These are phyloP conservation scores for Edaphochlamys debaryana DNA, from an alignment of 139 green algal species.

Conservation along the genomic window DNA sequence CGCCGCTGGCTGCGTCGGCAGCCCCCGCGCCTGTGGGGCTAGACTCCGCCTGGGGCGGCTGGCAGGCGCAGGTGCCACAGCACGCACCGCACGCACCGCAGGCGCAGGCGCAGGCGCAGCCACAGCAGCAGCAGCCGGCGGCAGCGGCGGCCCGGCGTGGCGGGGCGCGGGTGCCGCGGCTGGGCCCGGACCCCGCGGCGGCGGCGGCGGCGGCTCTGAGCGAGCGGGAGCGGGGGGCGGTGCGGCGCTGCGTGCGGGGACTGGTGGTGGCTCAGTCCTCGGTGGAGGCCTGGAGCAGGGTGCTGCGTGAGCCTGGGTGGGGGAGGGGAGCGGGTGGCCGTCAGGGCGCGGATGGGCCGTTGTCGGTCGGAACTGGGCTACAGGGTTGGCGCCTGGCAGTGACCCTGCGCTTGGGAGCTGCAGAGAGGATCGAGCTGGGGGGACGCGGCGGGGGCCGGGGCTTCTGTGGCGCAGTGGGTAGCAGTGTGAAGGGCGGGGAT, in stretches of 20 bases:
- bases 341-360: no score
- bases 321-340: neutral
- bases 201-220: neutral
- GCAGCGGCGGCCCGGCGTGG: neutral
- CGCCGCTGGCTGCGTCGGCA: neutral
- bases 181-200: neutral
- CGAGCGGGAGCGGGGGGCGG: conserved; percentile 7
- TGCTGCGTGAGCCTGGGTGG: conserved; percentile 2
- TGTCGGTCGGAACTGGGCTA: no score
- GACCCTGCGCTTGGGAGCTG: no score
- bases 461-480: no score
- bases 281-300: conserved; percentile 9
- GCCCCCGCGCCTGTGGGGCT: neutral
- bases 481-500: no score
- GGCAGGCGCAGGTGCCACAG: no score
- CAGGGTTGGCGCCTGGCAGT: no score
- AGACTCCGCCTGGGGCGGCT: neutral
- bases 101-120: neutral
- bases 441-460: no score
- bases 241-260: conserved; percentile 5
- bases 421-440: no score
- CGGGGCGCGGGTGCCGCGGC: no score
- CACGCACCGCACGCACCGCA: neutral
- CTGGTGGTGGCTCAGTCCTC: conserved; percentile 34
- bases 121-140: no score